Evolutionary conservation across 1,284 basidiomycete species (phyloP), one percentile per base, ranked within the genome.

Genomic region (Psilocybe mexicana): DNA sequence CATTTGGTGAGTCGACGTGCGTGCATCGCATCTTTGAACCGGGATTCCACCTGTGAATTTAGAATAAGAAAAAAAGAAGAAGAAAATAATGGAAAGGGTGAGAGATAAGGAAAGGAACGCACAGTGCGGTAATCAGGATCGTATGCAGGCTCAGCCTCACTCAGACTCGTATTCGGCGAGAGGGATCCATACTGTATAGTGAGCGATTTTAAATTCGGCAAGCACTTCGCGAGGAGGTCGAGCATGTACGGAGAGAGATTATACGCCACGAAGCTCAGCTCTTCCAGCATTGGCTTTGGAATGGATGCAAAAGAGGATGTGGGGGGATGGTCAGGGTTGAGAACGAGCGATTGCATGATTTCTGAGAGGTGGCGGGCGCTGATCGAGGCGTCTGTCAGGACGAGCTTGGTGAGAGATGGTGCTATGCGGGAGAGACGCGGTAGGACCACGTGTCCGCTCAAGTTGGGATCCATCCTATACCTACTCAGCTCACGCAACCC

Each of bases 341-440:
- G 18, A 33, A 44, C 40, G 2, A 60, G 38, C 12, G 43, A 44
- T 6, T 35, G 28, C 5, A 49, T 6, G 6, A 49, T 30, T 2
- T 50, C 49, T 12, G 11, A 24, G 30, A 57, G 35, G 18, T 52
- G 55, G 2, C 36, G n/a, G 24, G 33, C 23, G 2, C 46, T 33
- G 11, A 62, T 45, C 25, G 23, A 44, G 1, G 24, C 25, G 11
- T 56, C 47, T 10, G 49, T 38, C 8, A 65, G 25, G 44, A 55
- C 36, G n/a, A 65, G 54, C 10, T 28, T 48, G 14, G 44, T 52
- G 42, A 65, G 51, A 18, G 45, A 44, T 11, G 63, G 63, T 8
- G 57, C 42, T 10, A 61, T 44, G 2, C 43, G 55, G 10, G 55
- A 23, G n/a, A 65, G 55, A 42, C 49, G 28, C 7, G 61, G 63